phyloP scores from a whole-genome alignment of 768 basidiomycete genomes.

The Boletus reticulatus region DNA sequence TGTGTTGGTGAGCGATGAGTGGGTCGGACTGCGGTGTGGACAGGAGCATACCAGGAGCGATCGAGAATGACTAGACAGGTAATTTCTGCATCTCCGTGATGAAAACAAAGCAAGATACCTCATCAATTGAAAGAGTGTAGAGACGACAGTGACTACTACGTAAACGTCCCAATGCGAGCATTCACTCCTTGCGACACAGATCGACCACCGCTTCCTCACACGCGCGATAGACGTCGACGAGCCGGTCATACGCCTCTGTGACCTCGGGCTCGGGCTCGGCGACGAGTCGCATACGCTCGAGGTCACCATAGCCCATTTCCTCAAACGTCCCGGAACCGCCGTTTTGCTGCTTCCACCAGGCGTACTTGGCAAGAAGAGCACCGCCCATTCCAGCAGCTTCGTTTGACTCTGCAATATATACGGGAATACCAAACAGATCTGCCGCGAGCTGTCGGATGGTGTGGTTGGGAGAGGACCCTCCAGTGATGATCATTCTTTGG shows the following conservation, averaged over 20 bases:
- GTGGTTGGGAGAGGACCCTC: conserved; percentile 8
- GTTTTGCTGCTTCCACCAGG: conserved; percentile 6
- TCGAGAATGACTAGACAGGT: background rate
- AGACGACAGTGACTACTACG: too few species aligned
- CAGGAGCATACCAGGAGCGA: background rate
- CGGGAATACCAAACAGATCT: conserved; percentile 2
- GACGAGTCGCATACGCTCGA: conserved; percentile 6
- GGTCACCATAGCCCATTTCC: conserved; percentile 1
- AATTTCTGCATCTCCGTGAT: conserved; percentile 6
- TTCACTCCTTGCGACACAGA: background rate
- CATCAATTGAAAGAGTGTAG: background rate
- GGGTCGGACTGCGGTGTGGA: background rate
- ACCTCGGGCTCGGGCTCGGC: conserved; percentile 1
- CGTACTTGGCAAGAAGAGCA: conserved; percentile 8
- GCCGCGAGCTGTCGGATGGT: conserved; percentile 8
- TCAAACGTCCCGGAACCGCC: background rate
- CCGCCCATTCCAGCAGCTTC: conserved; percentile 6
- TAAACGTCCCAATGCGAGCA: too few species aligned
- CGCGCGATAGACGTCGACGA: conserved; percentile 2
- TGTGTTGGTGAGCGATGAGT: background rate
- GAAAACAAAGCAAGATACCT: conserved; percentile 11
- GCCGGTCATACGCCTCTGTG: background rate
- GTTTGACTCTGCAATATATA: conserved; percentile 6
- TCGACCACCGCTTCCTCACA: conserved; percentile 4
- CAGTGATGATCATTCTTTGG: conserved; percentile 3